Base-by-base conservation (phyloP, 176 grass and related monocot genomes). In the Saccharum officinarum region DNA sequence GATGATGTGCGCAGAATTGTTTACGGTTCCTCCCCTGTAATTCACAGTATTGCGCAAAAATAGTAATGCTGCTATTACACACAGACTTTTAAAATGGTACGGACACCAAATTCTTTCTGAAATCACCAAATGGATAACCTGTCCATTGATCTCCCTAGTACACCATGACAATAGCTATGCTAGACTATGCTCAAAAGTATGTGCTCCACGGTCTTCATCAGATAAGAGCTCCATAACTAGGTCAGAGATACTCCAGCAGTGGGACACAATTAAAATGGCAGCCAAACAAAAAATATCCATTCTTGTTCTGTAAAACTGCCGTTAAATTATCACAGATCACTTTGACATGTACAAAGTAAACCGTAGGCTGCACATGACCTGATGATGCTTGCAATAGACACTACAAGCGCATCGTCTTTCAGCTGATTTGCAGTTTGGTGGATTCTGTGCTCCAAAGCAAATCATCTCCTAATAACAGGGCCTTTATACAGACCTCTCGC, bases 401-500 rank as follows among this genome's bases (percentile, higher is more conserved):
- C 69, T 66, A 82, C 38, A 68, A 77, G 67, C 82, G 73, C 68
- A 46, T 78, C 57, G 28, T 79, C 34, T 72, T 81, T 63, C 67
- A 60, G 49, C 67, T 62, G 49, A 45, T 73, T 25, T 23, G 16
- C 79, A 66, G 50, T 85, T 76, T 39, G 20, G 26, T 79, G 6
- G 69, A 54, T 62, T 78, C 76, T 40, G 73, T 78, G 80, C 68
- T 75, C 44, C 81, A 28, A 90, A 47, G 57, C 73, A 79, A 89
- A 79, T 66, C 69, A 90, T 79, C 84, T 92, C 81, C 88, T 87
- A 90, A 92, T 86, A 80, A 86, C 82, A 73, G 91, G 96, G 28
- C 96, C 96, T 91, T 89, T 95, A 23, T 98, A 98, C 71, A 90
- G 78, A 69, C 93, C 96, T 94, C 93, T 94, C 40, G 84, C 89